Evolutionary conservation across 2,329 filamentous ascomycete genomes (phyloP).

Genomic region (Ustulina deusta): DNA sequence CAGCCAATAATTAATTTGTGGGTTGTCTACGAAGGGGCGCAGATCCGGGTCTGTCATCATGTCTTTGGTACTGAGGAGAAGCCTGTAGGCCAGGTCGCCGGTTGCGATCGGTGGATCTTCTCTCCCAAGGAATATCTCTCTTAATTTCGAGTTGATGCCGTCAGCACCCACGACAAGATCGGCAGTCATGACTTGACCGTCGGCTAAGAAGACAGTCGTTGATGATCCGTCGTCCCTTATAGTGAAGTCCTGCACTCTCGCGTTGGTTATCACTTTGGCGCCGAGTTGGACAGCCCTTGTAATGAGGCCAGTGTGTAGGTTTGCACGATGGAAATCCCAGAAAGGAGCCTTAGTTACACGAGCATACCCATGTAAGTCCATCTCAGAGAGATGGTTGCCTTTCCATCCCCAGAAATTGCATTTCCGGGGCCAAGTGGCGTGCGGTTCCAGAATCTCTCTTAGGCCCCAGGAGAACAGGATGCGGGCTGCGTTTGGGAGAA

Average conservation of each 20-base stretch:
- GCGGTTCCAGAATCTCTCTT: conserved; percentile 53
- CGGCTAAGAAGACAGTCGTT: conserved; percentile 55
- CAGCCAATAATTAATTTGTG: conserved; percentile 65
- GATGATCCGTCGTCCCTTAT: conserved; percentile 49
- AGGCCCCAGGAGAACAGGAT: conserved; percentile 64
- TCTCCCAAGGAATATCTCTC: conserved; percentile 58
- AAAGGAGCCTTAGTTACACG: conserved; percentile 57
- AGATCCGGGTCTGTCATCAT: conserved; percentile 61
- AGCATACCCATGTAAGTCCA: conserved; percentile 60
- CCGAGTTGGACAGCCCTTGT: conserved; percentile 62
- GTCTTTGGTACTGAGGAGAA: conserved; percentile 59
- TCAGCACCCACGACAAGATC: conserved; percentile 63
- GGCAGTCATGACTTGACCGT: conserved; percentile 53
- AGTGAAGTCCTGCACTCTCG: conserved; percentile 58
- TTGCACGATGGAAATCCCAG: conserved; percentile 67
- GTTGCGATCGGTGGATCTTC: conserved; percentile 61
- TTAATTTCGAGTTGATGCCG: conserved; percentile 59
- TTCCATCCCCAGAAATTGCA: conserved; percentile 67
- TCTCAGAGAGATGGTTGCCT: conserved; percentile 59
- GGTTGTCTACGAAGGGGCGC: conserved; percentile 57
- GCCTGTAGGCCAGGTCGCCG: conserved; percentile 63
- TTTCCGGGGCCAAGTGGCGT: conserved; percentile 56
- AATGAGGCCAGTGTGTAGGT: conserved; percentile 62
- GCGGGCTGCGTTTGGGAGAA: conserved; percentile 61
- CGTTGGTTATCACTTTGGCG: conserved; percentile 57